A percentile compares a stretch with the other conserved stretches of the same genome.
These are phyloP conservation scores for Umbellularia californica DNA, from an alignment of 164 flowering plant genomes.

Conservation along the genomic window DNA sequence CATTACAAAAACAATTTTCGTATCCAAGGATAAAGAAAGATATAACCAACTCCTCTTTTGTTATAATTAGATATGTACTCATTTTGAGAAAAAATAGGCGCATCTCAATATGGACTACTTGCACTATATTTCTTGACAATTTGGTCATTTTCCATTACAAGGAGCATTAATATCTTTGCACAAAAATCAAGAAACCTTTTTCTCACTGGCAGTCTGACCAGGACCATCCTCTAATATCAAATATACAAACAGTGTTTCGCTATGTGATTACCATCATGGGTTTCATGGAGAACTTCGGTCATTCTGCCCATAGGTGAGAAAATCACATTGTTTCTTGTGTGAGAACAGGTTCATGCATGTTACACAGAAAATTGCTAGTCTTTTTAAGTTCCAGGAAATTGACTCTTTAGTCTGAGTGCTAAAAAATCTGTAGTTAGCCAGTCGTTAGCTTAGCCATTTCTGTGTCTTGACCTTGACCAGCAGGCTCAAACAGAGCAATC, in stretches of 20 bases:
- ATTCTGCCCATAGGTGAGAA: not conserved
- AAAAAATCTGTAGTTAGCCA: too few species aligned
- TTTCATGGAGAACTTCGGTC: not conserved
- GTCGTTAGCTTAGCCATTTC: too few species aligned
- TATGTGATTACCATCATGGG: not conserved
- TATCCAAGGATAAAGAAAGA: slow-evolving; percentile 7
- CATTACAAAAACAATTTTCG: not conserved
- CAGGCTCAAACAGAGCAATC: too few species aligned
- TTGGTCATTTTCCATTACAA: not conserved
- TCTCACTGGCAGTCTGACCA: slow-evolving; percentile 2
- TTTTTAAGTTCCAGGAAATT: too few species aligned
- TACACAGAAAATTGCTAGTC: too few species aligned
- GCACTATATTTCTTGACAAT: not conserved
- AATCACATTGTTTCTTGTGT: not conserved
- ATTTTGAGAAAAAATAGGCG: too few species aligned
- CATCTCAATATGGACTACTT: not conserved
- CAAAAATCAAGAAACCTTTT: not conserved
- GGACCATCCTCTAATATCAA: slow-evolving; percentile 2
- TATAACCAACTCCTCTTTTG: not conserved
- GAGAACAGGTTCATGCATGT: too few species aligned
- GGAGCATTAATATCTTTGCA: not conserved
- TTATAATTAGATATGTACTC: not conserved
- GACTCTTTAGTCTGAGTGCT: too few species aligned
- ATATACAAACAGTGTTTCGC: not conserved
- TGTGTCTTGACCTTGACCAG: too few species aligned